These are phyloP conservation scores for Russula ochroleuca DNA, from an alignment of 768 basidiomycete genomes.

Conservation along the genomic window DNA sequence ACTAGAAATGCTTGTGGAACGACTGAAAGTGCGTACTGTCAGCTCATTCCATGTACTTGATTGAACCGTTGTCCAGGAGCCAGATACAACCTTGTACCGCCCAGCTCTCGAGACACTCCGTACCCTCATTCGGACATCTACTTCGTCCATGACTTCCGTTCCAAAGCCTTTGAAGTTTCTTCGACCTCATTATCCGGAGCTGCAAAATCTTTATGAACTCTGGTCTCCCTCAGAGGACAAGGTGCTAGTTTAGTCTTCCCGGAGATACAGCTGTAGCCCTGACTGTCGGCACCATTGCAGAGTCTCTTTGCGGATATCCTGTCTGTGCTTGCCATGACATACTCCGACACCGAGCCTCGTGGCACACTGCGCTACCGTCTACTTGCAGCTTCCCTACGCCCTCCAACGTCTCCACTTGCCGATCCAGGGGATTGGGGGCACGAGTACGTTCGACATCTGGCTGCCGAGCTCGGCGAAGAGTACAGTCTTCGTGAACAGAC, in stretches of 20 bases:
- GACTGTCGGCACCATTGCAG: conserved; percentile 39
- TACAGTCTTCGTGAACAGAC: conserved; percentile 67
- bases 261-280: conserved; percentile 8
- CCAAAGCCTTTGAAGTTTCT: conserved; percentile 99
- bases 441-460: conserved; percentile 96
- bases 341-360: conserved; percentile 94
- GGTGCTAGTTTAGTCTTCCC: conserved; percentile 37
- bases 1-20: conserved; percentile 94
- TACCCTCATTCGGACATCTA: conserved; percentile 91
- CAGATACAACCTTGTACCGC: conserved; percentile 76
- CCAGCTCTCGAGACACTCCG: conserved; percentile 92
- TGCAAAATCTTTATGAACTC: conserved; percentile 77
- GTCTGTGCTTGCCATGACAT: conserved; percentile 98
- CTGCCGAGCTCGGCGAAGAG: conserved; percentile 94
- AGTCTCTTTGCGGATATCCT: conserved; percentile 95
- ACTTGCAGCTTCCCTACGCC: conserved; percentile 66
- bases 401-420: conserved; percentile 60
- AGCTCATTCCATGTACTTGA: conserved; percentile 1
- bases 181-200: conserved; percentile 85
- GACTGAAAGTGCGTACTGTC: conserved; percentile 63
- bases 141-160: conserved; percentile 98
- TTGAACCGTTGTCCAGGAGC: conserved; percentile 55
- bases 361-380: conserved; percentile 94
- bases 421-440: conserved; percentile 99
- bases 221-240: conserved; percentile 78